Evolutionary conservation across 164 flowering plant species (phyloP).

Genomic region (Cinnamomum micranthum): DNA sequence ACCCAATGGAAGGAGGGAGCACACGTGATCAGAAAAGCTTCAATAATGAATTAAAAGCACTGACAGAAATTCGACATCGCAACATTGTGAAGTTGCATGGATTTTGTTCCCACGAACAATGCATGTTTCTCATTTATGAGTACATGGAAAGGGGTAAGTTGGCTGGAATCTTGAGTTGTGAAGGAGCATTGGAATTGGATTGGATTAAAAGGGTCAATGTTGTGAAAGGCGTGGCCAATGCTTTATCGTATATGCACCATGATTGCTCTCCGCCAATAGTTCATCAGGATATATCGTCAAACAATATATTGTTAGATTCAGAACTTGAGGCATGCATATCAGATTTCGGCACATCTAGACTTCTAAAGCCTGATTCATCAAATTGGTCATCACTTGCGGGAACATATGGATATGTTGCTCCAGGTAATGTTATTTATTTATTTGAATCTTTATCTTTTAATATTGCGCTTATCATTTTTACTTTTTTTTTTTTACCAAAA

Average conservation of each 20-base stretch:
- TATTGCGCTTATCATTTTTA: no score
- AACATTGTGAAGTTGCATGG: constrained; percentile 13
- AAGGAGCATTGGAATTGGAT: constrained; percentile 8
- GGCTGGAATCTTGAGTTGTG: not conserved
- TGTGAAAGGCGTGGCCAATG: constrained; percentile 8
- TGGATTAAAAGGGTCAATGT: constrained; percentile 12
- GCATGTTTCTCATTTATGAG: constrained; percentile 3
- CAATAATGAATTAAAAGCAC: constrained; percentile 3
- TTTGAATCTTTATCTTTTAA: no score
- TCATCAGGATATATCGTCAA: constrained; percentile 12
- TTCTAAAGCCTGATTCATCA: constrained; percentile 1
- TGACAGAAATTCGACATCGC: constrained; percentile 9
- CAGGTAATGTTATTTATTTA: constrained; percentile 4
- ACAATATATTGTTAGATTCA: constrained; percentile 8
- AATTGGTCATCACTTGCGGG: constrained; percentile 5
- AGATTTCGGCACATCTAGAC: constrained; percentile 14
- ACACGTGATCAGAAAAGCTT: not conserved
- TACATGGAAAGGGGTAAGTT: constrained; percentile 14
- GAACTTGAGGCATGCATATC: constrained; percentile 10
- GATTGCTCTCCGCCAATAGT: constrained; percentile 5
- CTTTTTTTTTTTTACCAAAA: no score
- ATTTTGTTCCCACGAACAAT: not conserved
- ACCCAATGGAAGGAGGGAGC: not conserved
- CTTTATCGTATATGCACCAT: constrained; percentile 15
- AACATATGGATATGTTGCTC: constrained; percentile 15